Percentiles rank a stretch among this genome's conserved stretches.
Conservation (phyloP, 2,329 filamentous ascomycete genomes). For the Alternaria sp. region DNA sequence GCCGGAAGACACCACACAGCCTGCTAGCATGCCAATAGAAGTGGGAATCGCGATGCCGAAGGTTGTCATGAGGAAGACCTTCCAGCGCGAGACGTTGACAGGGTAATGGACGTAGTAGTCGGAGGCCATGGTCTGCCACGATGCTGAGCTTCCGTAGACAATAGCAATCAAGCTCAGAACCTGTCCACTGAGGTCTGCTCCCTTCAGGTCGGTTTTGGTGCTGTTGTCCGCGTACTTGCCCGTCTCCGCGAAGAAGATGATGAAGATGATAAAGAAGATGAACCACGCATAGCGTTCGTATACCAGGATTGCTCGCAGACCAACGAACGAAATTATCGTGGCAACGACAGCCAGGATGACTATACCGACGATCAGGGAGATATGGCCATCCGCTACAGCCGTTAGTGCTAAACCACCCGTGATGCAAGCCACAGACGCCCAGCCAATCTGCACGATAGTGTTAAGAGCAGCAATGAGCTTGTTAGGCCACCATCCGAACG, state of each 20-base stretch:
- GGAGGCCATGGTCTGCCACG: slow-evolving; percentile 54
- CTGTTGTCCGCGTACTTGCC: slow-evolving; percentile 55
- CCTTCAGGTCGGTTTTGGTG: slow-evolving; percentile 43
- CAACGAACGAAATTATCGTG: slow-evolving; percentile 51
- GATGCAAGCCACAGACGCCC: slow-evolving; percentile 54
- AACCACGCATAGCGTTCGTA: slow-evolving; percentile 62
- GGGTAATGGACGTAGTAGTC: slow-evolving; percentile 58
- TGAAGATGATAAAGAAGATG: slow-evolving; percentile 58
- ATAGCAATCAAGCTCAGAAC: slow-evolving; percentile 43
- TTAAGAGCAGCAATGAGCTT: slow-evolving; percentile 60
- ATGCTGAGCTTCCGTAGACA: slow-evolving; percentile 51
- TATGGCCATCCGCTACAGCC: slow-evolving; percentile 54
- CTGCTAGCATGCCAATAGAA: slow-evolving; percentile 57
- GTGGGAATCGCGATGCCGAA: slow-evolving; percentile 54
- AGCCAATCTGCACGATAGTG: slow-evolving; percentile 57
- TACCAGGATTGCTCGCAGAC: slow-evolving; percentile 56
- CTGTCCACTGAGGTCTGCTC: slow-evolving; percentile 45
- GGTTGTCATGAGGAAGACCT: slow-evolving; percentile 55
- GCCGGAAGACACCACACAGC: slow-evolving; percentile 54
- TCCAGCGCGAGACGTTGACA: slow-evolving; percentile 49
- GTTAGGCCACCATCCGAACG: slow-evolving; percentile 62
- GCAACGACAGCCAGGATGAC: slow-evolving; percentile 54
- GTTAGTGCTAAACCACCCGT: slow-evolving; percentile 55
- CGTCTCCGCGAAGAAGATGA: slow-evolving; percentile 59
- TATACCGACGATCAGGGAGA: slow-evolving; percentile 56